Evolutionary conservation across 2,329 filamentous ascomycete genomes (phyloP), one percentile per base, ranked within the genome.

Genomic region (Ophiocordyceps australis): DNA sequence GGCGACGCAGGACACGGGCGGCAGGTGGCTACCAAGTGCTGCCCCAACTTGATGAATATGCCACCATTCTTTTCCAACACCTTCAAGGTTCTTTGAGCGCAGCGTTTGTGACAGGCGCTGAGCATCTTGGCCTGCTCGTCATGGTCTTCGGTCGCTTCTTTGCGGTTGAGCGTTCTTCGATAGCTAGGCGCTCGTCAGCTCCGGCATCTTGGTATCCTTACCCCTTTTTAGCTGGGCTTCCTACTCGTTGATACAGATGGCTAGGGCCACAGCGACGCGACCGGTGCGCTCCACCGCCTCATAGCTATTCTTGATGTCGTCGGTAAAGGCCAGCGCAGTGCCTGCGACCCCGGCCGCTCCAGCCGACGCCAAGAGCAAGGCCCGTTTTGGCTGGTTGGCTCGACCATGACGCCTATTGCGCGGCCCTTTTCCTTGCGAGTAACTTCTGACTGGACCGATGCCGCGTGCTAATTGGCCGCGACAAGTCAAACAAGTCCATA

Each of bases 31-130:
- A 74, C 72, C 51, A 98, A 51, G 52, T 98, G 89, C 42, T 98
- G 89, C 7, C 89, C 89, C 20, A 98, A 59, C 53, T 98, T 98
- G 48, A 98, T 95, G 41, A 95, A 98, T 35, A 98, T 93, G 16
- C 86, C 92, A 15, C 91, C 89, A 49, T 94, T 95, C 59, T 80
- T 82, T 60, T 98, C 89, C 35, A 95, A 56, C 2, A 91, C 85
- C 30, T 64, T 66, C 22, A 95, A 57, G 1, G 89, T 94, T 33
- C 89, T 71, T 40, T 82, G 67, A 17, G 89, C 89, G 54, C 89
- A 98, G 49, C 89, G 69, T 47, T 91, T 77, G 51, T 98, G 89
- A 45, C 89, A 95, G 34, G 74, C 73, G 38, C 71, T 77, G 27
- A 98, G 57, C 20, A 76, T 50, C n/a, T 52, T 58, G n/a, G 66